Conservation (phyloP, 164 flowering plant genomes). For the Vitis riparia region DNA sequence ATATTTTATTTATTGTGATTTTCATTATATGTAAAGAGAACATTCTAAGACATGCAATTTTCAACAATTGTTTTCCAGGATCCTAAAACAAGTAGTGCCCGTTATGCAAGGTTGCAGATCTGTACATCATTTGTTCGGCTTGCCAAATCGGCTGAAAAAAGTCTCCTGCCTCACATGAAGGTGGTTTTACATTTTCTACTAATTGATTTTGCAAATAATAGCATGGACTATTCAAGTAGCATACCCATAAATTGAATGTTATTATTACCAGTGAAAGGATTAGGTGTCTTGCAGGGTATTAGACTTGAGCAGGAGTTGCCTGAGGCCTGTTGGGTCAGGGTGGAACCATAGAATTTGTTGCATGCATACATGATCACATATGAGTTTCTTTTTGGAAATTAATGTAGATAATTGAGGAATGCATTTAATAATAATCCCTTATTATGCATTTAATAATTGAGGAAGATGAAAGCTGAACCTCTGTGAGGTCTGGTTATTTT, state of each 20-base stretch:
- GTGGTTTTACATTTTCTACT: conserved; percentile 26
- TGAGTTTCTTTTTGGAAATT: neutral
- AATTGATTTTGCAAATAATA: neutral
- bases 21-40: conserved; percentile 3
- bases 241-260: neutral
- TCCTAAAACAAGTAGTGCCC: conserved; percentile 65
- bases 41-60: neutral
- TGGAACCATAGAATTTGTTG: neutral
- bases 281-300: neutral
- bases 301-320: neutral
- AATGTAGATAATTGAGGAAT: neutral
- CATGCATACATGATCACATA: neutral
- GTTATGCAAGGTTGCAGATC: conserved; percentile 92
- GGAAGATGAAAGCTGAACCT: neutral
- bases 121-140: conserved; percentile 92
- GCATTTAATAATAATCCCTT: neutral
- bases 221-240: neutral
- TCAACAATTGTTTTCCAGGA: conserved; percentile 54
- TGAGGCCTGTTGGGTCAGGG: neutral
- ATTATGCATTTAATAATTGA: neutral
- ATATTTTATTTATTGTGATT: neutral
- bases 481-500: neutral
- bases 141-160: conserved; percentile 82
- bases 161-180: conserved; percentile 97
- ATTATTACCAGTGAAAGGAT: neutral